Base-by-base conservation (phyloP, 345 rosid species). In the Salix suchowensis region DNA sequence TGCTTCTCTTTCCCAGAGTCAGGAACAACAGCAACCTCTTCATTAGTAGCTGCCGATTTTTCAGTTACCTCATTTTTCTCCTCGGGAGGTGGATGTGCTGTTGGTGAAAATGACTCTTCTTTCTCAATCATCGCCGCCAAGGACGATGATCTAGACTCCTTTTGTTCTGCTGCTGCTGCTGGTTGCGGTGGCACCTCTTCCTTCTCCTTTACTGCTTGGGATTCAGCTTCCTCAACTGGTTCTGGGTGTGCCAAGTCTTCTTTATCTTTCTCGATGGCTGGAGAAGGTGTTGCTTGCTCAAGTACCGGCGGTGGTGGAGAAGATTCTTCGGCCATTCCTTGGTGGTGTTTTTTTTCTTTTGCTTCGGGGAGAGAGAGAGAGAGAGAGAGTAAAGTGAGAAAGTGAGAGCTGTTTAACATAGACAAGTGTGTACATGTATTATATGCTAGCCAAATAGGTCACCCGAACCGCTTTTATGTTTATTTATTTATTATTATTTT, bases 61-160 rank as follows among this genome's bases (percentile, higher is more conserved):
- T 32, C 15, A 12, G 18, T 15, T 6, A 24, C 80, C 16, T 28
- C 72, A 15, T 50, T 34, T 52, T 75, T 55, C 58, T 68, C 62
- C 32, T 71, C 76, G 6, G 26, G 1, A 13, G 48, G n/a, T 1
- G 64, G 11, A 36, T n/a, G 15, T 18, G 67, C 26, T 19, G 67
- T 46, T 5, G 68, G 61, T 60, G 72, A 23, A 32, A 28, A 54
- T 4, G 77, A 10, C 55, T 85, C 88, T 30, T 86, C 91, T 86
- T 81, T 87, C 74, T 82, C 85, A 87, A 86, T 85, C 86, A 82
- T 80, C 39, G 80, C 79, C 15, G 87, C 83, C 8, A 86, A 34
- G 6, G 86, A 83, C 67, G 74, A 78, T 5, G 87, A 80, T 73
- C 78, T 58, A 58, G 6, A 58, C 1, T 58, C 64, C 28, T 58